Percentiles rank a stretch among this genome's conserved stretches.
These are phyloP conservation scores for Annulohypoxylon moriforme DNA, from an alignment of 495 filamentous ascomycete species.

Conservation along the genomic window DNA sequence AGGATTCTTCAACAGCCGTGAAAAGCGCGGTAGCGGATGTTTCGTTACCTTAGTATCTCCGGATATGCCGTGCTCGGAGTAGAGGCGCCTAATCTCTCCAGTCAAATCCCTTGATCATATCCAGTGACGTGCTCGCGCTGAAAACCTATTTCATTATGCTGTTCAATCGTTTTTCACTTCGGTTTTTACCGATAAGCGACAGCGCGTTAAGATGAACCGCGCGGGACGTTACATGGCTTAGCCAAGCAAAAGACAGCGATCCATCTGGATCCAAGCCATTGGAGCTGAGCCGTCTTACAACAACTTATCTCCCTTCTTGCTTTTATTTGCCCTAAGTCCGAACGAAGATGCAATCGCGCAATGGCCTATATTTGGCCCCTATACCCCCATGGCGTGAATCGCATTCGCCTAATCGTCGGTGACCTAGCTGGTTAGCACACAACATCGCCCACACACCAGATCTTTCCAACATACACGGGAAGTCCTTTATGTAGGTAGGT, in stretches of 20 bases:
- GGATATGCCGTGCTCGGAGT: background rate
- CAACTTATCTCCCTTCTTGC: background rate
- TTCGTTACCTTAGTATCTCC: background rate
- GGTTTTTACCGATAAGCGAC: background rate
- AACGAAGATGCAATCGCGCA: background rate
- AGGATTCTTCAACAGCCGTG: background rate
- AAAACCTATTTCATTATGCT: background rate
- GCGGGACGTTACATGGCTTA: background rate
- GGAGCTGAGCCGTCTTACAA: background rate
- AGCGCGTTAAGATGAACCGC: background rate
- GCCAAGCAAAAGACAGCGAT: background rate
- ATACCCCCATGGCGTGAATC: background rate
- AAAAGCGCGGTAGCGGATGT: background rate
- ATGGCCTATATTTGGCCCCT: background rate
- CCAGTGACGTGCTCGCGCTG: background rate
- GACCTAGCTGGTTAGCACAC: constrained; percentile 7
- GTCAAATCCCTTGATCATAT: background rate
- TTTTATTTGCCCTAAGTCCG: background rate
- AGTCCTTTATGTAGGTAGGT: background rate
- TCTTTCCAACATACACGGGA: background rate
- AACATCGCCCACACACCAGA: background rate
- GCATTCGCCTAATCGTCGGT: background rate
- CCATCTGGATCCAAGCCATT: too few species aligned
- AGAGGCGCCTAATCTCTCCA: background rate
- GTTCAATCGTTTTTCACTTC: background rate